phyloP scores from a whole-genome alignment of 2,329 filamentous ascomycete species.

The Allantophomopsis cytisporea region DNA sequence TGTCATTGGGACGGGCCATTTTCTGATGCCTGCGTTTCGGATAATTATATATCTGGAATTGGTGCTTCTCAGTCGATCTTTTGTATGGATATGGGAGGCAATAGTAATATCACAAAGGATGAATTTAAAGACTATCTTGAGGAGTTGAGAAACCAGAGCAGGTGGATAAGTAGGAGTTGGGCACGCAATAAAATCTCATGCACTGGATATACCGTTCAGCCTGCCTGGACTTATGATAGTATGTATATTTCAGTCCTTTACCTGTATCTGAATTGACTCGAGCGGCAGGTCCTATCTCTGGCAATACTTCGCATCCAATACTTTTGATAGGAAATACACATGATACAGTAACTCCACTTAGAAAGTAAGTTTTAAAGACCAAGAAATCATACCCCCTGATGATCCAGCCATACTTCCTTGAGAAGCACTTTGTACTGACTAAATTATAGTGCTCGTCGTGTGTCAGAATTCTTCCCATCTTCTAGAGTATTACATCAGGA shows the following conservation, averaged over 20 bases:
- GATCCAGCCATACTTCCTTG: too few relatives aligned
- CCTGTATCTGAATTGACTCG: background rate
- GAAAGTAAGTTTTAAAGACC: conserved; percentile 6
- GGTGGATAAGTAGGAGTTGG: conserved; percentile 4
- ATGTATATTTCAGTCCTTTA: background rate
- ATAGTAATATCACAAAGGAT: conserved; percentile 1
- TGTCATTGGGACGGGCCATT: too few relatives aligned
- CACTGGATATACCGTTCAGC: conserved; percentile 14
- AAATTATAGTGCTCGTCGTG: conserved; percentile 6
- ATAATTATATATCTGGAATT: background rate
- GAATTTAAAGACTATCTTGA: conserved; percentile 1
- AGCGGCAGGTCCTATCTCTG: conserved; percentile 12
- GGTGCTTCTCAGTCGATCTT: conserved; percentile 1
- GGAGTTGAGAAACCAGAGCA: conserved; percentile 3
- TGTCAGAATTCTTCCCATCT: conserved; percentile 8
- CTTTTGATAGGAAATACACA: conserved; percentile 19
- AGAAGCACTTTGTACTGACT: too few relatives aligned
- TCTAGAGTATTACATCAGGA: conserved; percentile 14
- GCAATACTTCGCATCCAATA: conserved; percentile 18
- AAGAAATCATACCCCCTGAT: too few relatives aligned
- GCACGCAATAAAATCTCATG: conserved; percentile 16
- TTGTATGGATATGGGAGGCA: conserved; percentile 1
- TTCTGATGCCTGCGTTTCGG: background rate
- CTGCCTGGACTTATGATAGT: conserved; percentile 9
- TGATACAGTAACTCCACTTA: conserved; percentile 19